Evolutionary conservation across 306 rosid species (phyloP).

Genomic region (Lagenaria siceraria): DNA sequence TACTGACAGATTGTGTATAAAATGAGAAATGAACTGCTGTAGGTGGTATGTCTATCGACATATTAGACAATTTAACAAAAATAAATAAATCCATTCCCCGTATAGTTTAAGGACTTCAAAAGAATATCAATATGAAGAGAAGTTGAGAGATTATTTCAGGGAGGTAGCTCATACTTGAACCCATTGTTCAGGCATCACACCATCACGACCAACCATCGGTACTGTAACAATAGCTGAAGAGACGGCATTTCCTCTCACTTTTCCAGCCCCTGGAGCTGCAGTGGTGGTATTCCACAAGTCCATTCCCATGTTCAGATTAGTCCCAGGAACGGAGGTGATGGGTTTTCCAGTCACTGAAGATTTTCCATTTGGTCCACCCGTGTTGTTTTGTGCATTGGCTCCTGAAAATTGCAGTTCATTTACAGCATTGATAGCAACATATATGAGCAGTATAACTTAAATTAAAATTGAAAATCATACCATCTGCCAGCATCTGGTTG

Average conservation of each 20-base stretch:
- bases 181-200: slow-evolving; percentile 62
- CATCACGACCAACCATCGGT: slow-evolving; percentile 36
- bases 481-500: slow-evolving; percentile 91
- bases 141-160: neutral
- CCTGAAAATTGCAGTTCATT: slow-evolving; percentile 30
- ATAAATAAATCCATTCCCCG: neutral
- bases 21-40: neutral
- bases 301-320: slow-evolving; percentile 91
- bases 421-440: neutral
- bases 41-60: neutral
- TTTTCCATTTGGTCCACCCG: slow-evolving; percentile 27
- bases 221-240: slow-evolving; percentile 32
- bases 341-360: slow-evolving; percentile 61
- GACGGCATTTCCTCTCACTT: slow-evolving; percentile 47
- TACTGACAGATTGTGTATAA: neutral
- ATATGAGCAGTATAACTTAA: neutral
- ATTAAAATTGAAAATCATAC: slow-evolving; percentile 27
- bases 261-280: slow-evolving; percentile 43
- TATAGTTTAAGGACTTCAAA: neutral
- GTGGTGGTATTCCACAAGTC: slow-evolving; percentile 77
- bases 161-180: slow-evolving; percentile 39
- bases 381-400: slow-evolving; percentile 66
- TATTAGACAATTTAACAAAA: neutral
- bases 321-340: slow-evolving; percentile 40
- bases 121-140: neutral